Base-by-base conservation (phyloP, 2,329 filamentous ascomycete species). In the Zymoseptoria brevis region DNA sequence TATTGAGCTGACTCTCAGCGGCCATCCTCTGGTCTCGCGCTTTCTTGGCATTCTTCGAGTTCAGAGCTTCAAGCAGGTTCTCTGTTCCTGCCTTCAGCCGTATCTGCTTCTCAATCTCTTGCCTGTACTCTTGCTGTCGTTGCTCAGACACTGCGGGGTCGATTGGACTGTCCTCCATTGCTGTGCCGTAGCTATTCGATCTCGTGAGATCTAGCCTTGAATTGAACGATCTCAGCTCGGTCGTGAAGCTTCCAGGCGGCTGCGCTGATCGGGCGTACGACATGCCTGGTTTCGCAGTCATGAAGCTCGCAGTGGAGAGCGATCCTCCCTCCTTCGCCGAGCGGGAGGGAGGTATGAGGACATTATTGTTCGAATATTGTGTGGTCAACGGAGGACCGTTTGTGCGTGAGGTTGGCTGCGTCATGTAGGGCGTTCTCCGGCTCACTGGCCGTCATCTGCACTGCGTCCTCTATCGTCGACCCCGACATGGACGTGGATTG, bases 21-120 rank as follows among this genome's bases (percentile, higher is more conserved):
- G 77, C 73, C 54, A 75, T 69, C 51, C 77, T 71, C 70, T 81
- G 79, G 57, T 80, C 93, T 72, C 92, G 95, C 63, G 89, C 88
- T 73, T 97, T 93, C 76, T 97, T 99, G 52, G 90, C 88, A 74
- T 96, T 96, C 76, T 99, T 99, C 51, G 86, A 83, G 73, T 96
- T 90, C 65, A 99, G 78, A 11, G 94, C 94, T 77, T 99, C 94
- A 48, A 99, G 80, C 83, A 99, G 87, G 73, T 99, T 99, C 79
- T 99, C 94, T 59, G 93, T 96, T 19, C 94, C 94, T 69, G 93
- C 89, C 75, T 96, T 96, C 72, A 99, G 97, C 80, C 97, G 97
- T 77, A 92, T 87, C 77, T 99, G 95, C 69, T 95, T 93, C 66
- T 91, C 93, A 64, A 99, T 87, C 70, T 87, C 84, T 68, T 96